Evolutionary conservation across 306 rosid species (phyloP).

Genomic region (Urtica urens): DNA sequence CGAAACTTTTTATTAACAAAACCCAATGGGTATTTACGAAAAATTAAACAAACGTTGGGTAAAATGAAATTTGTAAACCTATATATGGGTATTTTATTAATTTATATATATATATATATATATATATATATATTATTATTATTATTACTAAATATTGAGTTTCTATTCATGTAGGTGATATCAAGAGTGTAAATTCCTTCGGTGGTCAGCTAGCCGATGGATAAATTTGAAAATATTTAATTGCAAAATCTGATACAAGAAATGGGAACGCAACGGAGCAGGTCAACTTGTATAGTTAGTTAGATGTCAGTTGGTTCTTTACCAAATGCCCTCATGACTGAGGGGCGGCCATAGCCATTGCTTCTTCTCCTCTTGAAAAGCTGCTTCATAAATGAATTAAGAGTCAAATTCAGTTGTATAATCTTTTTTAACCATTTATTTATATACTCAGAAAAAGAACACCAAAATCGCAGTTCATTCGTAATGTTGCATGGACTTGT

Average conservation of each 20-base stretch:
- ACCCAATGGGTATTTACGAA: too few relatives aligned
- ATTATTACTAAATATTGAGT: too few relatives aligned
- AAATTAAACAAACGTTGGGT: too few relatives aligned
- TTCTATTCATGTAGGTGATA: too few relatives aligned
- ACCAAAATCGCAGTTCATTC: not conserved
- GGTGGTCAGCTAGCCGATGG: slow-evolving; percentile 1
- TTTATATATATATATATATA: too few relatives aligned
- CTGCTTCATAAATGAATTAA: not conserved
- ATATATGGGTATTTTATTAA: too few relatives aligned
- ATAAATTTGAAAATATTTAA: slow-evolving; percentile 6
- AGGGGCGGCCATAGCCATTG: not conserved
- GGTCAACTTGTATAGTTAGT: not conserved
- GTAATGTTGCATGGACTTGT: not conserved
- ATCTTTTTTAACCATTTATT: not conserved
- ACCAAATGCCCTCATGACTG: not conserved
- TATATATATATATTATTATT: too few relatives aligned
- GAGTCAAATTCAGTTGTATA: not conserved
- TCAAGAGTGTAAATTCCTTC: too few relatives aligned
- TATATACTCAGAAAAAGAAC: not conserved
- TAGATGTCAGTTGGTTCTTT: not conserved
- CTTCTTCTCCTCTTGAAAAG: not conserved
- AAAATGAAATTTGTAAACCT: too few relatives aligned
- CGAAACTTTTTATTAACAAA: too few relatives aligned
- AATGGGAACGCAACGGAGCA: slow-evolving; percentile 12
- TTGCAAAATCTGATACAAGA: not conserved